phyloP scores from a whole-genome alignment of 805 yeast genomes.

The Candida gorgasii region DNA sequence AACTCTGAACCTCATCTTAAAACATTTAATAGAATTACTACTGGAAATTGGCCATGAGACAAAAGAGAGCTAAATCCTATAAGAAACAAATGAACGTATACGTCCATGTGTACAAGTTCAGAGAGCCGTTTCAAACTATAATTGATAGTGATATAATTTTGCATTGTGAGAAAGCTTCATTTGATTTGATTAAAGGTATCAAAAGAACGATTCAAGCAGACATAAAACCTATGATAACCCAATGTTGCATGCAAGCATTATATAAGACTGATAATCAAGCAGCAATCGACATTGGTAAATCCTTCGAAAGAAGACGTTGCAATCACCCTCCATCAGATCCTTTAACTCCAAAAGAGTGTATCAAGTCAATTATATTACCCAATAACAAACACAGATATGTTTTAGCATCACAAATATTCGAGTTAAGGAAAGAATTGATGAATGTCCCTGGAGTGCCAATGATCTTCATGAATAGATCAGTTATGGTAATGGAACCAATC shows the following conservation, averaged over 20 bases:
- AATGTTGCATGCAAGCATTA: constrained; percentile 88
- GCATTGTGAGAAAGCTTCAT: constrained; percentile 64
- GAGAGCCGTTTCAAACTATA: constrained; percentile 89
- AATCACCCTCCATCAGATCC: constrained; percentile 71
- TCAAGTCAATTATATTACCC: constrained; percentile 64
- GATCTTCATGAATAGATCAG: constrained; percentile 83
- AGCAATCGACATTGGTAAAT: constrained; percentile 80
- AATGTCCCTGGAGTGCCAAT: constrained; percentile 87
- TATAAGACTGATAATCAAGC: constrained; percentile 70
- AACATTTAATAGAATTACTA: neutral
- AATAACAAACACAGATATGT: constrained; percentile 89
- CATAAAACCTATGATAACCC: constrained; percentile 88
- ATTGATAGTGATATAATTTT: constrained; percentile 79
- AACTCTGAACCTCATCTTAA: neutral
- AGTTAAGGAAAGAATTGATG: constrained; percentile 68
- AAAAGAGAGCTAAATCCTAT: constrained; percentile 91
- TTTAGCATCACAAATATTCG: constrained; percentile 79
- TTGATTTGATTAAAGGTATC: constrained; percentile 79
- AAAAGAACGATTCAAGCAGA: constrained; percentile 81
- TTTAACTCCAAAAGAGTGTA: constrained; percentile 71
- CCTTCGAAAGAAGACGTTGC: constrained; percentile 89
- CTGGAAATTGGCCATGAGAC: constrained; percentile 64
- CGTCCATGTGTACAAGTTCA: constrained; percentile 82
- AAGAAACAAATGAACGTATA: constrained; percentile 89
- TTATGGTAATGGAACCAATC: constrained; percentile 94